Evolutionary conservation across 495 filamentous ascomycete genomes (phyloP).

Genomic region (Monascus purpureus): DNA sequence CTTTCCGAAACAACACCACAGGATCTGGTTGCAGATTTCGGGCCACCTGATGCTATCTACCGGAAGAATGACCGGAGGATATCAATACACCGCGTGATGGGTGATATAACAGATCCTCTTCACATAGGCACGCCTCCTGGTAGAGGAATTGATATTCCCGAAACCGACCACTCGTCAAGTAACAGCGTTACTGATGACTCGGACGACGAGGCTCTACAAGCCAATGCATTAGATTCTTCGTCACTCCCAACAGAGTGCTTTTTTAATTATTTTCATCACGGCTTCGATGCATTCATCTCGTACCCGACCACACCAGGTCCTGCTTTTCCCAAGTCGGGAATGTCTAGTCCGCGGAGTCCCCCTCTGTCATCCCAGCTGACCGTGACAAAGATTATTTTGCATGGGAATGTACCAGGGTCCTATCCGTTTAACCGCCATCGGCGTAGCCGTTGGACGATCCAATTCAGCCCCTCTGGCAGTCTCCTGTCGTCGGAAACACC

Average conservation of each 20-base stretch:
- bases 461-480: slow-evolving; percentile 24
- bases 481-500: slow-evolving; percentile 59
- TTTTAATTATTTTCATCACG: slow-evolving; percentile 92
- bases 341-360: slow-evolving; percentile 20
- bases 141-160: slow-evolving; percentile 31
- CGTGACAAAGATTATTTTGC: slow-evolving; percentile 79
- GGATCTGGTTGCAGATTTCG: slow-evolving; percentile 77
- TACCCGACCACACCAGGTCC: slow-evolving; percentile 54
- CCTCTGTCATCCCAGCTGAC: slow-evolving; percentile 47
- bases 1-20: slow-evolving; percentile 78
- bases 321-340: slow-evolving; percentile 37
- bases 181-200: slow-evolving; percentile 68
- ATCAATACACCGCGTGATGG: slow-evolving; percentile 56
- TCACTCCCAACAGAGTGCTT: slow-evolving; percentile 58
- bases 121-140: slow-evolving; percentile 29
- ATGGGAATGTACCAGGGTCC: slow-evolving; percentile 88
- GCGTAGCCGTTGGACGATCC: slow-evolving; percentile 73
- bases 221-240: slow-evolving; percentile 20
- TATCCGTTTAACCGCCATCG: slow-evolving; percentile 95
- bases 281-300: slow-evolving; percentile 87
- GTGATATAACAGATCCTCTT: slow-evolving; percentile 25
- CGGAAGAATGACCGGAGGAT: slow-evolving; percentile 83
- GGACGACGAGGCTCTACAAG: slow-evolving; percentile 41
- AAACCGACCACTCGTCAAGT: slow-evolving; percentile 72
- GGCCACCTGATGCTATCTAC: slow-evolving; percentile 90